These are phyloP conservation scores for Dactylellina sp. DNA, from an alignment of 2,329 filamentous ascomycete species.

Conservation along the genomic window DNA sequence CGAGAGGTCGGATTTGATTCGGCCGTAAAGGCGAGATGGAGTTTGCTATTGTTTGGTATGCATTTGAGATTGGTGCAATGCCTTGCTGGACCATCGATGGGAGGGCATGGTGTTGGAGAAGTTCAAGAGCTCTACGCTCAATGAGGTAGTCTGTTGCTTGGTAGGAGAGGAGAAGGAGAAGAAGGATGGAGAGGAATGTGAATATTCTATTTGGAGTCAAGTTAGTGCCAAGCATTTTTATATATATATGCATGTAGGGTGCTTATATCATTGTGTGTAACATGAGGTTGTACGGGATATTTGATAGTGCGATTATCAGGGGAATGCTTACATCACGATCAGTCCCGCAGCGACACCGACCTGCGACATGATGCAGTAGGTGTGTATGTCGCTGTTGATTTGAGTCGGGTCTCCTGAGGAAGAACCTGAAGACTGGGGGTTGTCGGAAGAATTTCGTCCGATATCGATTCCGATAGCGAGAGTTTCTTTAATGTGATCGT, in stretches of 20 bases:
- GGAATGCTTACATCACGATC: slow-evolving; percentile 57
- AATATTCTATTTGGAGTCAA: slow-evolving; percentile 34
- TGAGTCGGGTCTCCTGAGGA: slow-evolving; percentile 18
- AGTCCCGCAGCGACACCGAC: slow-evolving; percentile 54
- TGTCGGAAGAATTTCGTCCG: slow-evolving; percentile 38
- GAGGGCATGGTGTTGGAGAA: slow-evolving; percentile 49
- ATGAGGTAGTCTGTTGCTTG: slow-evolving; percentile 56
- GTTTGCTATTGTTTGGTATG: slow-evolving; percentile 50
- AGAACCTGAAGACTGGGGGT: not conserved
- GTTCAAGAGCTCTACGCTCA: slow-evolving; percentile 51
- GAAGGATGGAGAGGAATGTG: slow-evolving; percentile 53
- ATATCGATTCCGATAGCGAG: slow-evolving; percentile 53
- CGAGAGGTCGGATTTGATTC: not conserved
- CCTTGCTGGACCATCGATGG: slow-evolving; percentile 55
- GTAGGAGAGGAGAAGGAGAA: slow-evolving; percentile 52
- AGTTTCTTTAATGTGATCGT: slow-evolving; percentile 50
- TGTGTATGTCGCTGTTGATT: slow-evolving; percentile 50
- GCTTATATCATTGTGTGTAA: no score
- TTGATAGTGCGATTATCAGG: no score
- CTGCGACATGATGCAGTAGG: slow-evolving; percentile 57
- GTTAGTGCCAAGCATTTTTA: not conserved
- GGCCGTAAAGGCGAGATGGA: slow-evolving; percentile 33
- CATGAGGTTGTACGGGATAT: no score
- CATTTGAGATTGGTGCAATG: slow-evolving; percentile 48
- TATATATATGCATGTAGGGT: slow-evolving; percentile 8